These are phyloP conservation scores for Zea mays DNA, from an alignment of 176 grass and related monocot species.

Conservation along the genomic window Zm-B73-REFERENCE-NAM-5.0 NC_050104.1:129111501-129112000, in stretches of 20 bases:
- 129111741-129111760: too few species aligned
- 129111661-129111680: neutral
- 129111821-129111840: neutral
- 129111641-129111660: constrained; percentile 19
- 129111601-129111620: constrained; percentile 1
- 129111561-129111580: neutral
- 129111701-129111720: neutral
- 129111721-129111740: neutral
- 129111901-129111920: too few species aligned
- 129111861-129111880: neutral
- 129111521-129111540: too few species aligned
- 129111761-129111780: neutral
- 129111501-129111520: too few species aligned
- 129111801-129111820: constrained; percentile 6
- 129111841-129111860: constrained; percentile 34
- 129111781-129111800: neutral
- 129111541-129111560: too few species aligned
- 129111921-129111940: too few species aligned
- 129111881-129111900: constrained; percentile 9
- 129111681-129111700: neutral
- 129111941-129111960: neutral
- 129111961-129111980: neutral
- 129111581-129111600: neutral
- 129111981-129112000: neutral
- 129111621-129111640: neutral